These are phyloP conservation scores for Hyaloraphidium curvatum DNA, from an alignment of 192 early-diverging fungal genomes.

Conservation along the genomic window DNA sequence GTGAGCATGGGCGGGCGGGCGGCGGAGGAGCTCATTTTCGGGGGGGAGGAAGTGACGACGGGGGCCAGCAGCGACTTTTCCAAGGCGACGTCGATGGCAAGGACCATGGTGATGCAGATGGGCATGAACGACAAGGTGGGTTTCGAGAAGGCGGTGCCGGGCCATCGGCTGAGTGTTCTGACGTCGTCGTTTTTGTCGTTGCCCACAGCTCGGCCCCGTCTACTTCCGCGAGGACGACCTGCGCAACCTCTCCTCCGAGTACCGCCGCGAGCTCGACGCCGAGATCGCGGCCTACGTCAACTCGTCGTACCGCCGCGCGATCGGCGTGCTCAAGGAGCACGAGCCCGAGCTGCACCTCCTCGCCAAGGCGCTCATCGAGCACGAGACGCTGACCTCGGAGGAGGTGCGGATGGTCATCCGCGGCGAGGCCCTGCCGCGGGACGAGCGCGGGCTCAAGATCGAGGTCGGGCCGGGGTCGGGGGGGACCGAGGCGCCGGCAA, in stretches of 20 bases:
- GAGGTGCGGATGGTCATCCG: slow-evolving; percentile 64
- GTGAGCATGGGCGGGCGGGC: slow-evolving; percentile 97
- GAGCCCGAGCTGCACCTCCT: slow-evolving; percentile 77
- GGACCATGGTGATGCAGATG: slow-evolving; percentile 72
- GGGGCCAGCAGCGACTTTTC: slow-evolving; percentile 84
- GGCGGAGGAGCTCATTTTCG: slow-evolving; percentile 95
- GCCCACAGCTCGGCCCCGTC: neutral
- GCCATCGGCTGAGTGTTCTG: neutral
- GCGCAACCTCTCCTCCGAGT: neutral
- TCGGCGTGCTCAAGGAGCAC: slow-evolving; percentile 45
- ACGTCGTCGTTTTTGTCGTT: neutral
- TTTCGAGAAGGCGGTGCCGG: slow-evolving; percentile 27
- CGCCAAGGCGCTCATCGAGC: slow-evolving; percentile 79
- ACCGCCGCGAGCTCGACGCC: neutral
- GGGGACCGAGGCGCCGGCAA: too few species aligned
- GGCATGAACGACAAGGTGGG: slow-evolving; percentile 96
- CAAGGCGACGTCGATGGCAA: slow-evolving; percentile 73
- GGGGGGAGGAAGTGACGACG: slow-evolving; percentile 77
- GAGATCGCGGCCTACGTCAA: neutral
- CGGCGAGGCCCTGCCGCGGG: too few species aligned
- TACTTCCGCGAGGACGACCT: neutral
- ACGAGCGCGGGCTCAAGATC: too few species aligned
- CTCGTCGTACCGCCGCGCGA: slow-evolving; percentile 42
- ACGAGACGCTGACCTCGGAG: slow-evolving; percentile 78
- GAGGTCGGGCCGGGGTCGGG: too few species aligned